Evolutionary conservation across 345 rosid species (phyloP), one percentile per base, ranked within the genome.

Genomic region (Linum tenue): DNA sequence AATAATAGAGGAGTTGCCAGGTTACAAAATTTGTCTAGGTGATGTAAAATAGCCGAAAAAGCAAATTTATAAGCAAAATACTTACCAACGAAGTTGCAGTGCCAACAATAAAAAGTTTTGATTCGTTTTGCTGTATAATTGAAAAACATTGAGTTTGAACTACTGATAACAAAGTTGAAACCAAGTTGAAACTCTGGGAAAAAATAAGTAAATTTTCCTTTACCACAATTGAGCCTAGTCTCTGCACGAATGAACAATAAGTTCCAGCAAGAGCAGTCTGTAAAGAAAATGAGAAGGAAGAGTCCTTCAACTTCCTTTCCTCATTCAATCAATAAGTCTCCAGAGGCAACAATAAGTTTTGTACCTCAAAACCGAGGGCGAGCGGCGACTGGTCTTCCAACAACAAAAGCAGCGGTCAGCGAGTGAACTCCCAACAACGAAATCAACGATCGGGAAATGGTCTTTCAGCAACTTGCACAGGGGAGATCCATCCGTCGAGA

Each of bases 91-190:
- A 92, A 12, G 98, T 86, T 43, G 96, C 67, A 37, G 96, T 90
- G 63, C 98, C 97, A 43, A 92, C 98, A 5, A 89, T 97, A 72
- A 92, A 86, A 66, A 92, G 90, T 73, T 90, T 92, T 2, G 85
- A 75, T 7, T 96, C 98, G 69, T 92, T 90, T 44, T 95, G 96
- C 98, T 90, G 82, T 80, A 78, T 69, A 62, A 22, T 71, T 56
- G 50, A 55, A 65, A 37, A 51, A 62, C 6, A 63, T 10, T 53
- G 60, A 39, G 64, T 59, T 35, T 0, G 3, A 55, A 14, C 55
- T 37, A 62, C 10, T 56, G 50, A 57, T 12, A 64, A 37, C 14
- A 56, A 10, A 15, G 43, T 43, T 62, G 8, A 11, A 44, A 56
- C 50, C 40, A 39, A 10, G 4, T 22, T n/a, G 8, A 62, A 37